A percentile compares a stretch with the other conserved stretches of the same genome.
phyloP scores from a whole-genome alignment of 208 protist species.

The Trypanosoma conorhini region DNA sequence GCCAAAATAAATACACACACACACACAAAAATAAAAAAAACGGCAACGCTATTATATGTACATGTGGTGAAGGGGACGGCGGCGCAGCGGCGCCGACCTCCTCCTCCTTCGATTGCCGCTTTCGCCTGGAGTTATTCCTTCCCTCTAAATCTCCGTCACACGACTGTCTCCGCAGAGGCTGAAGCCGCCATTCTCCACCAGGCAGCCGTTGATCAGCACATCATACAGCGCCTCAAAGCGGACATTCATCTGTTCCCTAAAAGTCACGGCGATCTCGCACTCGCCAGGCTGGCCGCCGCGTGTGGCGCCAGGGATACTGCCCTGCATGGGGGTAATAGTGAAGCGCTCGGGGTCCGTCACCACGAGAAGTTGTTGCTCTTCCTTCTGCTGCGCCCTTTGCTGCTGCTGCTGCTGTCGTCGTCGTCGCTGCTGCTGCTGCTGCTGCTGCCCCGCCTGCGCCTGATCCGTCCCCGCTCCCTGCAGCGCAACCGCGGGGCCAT shows the following conservation, averaged over 20 bases:
- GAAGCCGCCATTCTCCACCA: constrained; percentile 37
- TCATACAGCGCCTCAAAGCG: constrained; percentile 69
- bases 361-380: constrained; percentile 22
- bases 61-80: not conserved
- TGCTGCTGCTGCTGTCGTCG: not conserved
- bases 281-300: constrained; percentile 64
- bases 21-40: constrained; percentile 4
- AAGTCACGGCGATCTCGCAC: constrained; percentile 44
- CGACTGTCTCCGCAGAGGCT: constrained; percentile 75
- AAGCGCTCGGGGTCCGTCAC: constrained; percentile 52
- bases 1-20: not conserved
- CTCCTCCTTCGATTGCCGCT: not conserved
- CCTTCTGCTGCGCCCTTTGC: not conserved
- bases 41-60: too few relatives aligned
- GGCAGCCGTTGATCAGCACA: constrained; percentile 48
- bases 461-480: not conserved
- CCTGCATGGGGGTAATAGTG: constrained; percentile 37
- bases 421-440: not conserved
- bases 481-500: not conserved
- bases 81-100: not conserved
- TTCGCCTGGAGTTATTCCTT: not conserved
- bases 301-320: constrained; percentile 65
- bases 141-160: constrained; percentile 71
- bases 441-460: too few relatives aligned
- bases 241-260: constrained; percentile 66